Conservation (phyloP, 2,329 filamentous ascomycete species). For the Septoria petroselini region DNA sequence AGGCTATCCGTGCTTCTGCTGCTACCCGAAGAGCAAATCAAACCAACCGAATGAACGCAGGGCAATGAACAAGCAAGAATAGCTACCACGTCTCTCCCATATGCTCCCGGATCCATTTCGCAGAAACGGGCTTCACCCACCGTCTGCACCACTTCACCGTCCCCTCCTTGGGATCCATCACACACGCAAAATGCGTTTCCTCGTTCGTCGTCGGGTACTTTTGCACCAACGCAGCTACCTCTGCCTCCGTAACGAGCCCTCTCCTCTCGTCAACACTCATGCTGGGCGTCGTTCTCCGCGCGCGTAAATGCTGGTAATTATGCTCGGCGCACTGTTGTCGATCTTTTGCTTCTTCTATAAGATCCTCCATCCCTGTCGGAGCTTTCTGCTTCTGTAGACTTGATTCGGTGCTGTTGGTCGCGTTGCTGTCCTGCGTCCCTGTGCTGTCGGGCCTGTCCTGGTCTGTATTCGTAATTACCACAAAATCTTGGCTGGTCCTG, state of each 20-base stretch:
- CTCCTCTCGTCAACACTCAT: no score
- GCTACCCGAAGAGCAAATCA: no score
- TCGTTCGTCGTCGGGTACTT: conserved; percentile 56
- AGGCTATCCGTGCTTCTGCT: no score
- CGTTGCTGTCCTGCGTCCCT: neutral
- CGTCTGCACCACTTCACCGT: conserved; percentile 23
- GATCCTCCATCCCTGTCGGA: conserved; percentile 21
- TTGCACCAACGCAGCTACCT: conserved; percentile 50
- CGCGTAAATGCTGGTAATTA: conserved; percentile 31
- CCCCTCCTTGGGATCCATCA: conserved; percentile 53
- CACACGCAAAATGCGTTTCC: conserved; percentile 55
- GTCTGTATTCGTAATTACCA: conserved; percentile 59
- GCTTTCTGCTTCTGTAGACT: neutral
- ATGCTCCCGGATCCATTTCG: conserved; percentile 26
- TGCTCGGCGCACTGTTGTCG: conserved; percentile 35
- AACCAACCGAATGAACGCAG: no score
- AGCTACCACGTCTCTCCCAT: conserved; percentile 14
- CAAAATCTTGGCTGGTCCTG: conserved; percentile 50
- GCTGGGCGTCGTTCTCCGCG: no score
- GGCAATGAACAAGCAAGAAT: neutral
- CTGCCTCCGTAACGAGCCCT: conserved; percentile 35
- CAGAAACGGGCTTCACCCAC: conserved; percentile 25
- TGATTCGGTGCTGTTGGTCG: conserved; percentile 8
- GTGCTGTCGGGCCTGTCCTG: conserved; percentile 11
- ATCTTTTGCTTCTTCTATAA: conserved; percentile 38